Percentiles rank a stretch among this genome's conserved stretches.
These are phyloP conservation scores for Fusarium succisae DNA, from an alignment of 2,329 filamentous ascomycete genomes.

Conservation along the genomic window DNA sequence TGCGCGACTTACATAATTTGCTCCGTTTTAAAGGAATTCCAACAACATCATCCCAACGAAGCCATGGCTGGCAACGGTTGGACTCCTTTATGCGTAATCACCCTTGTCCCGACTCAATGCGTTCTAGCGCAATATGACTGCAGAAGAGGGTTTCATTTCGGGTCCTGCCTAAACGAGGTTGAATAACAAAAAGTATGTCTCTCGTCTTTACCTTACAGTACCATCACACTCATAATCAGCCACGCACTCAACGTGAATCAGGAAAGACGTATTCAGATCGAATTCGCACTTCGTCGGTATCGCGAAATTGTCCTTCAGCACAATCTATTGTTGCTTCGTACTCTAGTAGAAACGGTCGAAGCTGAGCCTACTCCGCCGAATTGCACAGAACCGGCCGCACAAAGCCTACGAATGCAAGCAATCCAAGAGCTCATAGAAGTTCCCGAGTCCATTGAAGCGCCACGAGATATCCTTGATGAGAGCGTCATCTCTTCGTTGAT, in stretches of 20 bases:
- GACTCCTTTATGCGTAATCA: background rate
- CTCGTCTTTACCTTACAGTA: background rate
- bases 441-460: accelerated
- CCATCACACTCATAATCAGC: background rate
- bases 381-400: background rate
- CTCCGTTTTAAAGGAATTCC: background rate
- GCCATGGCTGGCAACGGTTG: background rate
- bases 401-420: background rate
- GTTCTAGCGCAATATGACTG: background rate
- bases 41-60: background rate
- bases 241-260: background rate
- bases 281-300: background rate
- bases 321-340: background rate
- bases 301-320: accelerated
- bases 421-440: background rate
- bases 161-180: background rate
- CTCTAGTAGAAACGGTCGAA: background rate
- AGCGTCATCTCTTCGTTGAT: background rate
- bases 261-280: background rate
- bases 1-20: no score
- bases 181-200: background rate
- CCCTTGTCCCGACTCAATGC: background rate
- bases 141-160: background rate
- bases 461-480: background rate
- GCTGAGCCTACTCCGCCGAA: background rate